Evolutionary conservation across 2,329 filamentous ascomycete genomes (phyloP).

Genomic region (Botryosphaeria dothidea): DNA sequence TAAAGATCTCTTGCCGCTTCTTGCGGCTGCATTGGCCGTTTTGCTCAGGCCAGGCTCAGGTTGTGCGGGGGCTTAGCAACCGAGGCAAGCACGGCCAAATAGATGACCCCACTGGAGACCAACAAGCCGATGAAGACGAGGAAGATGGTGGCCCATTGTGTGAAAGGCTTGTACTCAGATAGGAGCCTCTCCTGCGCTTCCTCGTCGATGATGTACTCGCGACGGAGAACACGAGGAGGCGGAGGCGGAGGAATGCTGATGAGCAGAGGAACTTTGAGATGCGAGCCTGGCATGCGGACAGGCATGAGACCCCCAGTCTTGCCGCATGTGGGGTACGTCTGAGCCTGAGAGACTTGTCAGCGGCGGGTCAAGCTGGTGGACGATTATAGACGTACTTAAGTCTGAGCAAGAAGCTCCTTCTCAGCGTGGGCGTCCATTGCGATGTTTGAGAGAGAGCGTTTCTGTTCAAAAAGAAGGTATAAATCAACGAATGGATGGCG

Average conservation of each 20-base stretch:
- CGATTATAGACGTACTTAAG: neutral
- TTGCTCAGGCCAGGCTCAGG: constrained; percentile 8
- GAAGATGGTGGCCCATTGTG: neutral
- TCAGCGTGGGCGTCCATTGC: constrained; percentile 12
- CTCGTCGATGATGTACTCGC: constrained; percentile 1
- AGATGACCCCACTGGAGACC: constrained; percentile 7
- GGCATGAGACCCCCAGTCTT: constrained; percentile 8
- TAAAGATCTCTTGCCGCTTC: neutral
- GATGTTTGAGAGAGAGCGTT: neutral
- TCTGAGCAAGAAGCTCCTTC: constrained; percentile 4
- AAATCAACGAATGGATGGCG: neutral
- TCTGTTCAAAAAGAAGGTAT: neutral
- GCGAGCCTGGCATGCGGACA: neutral
- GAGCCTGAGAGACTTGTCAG: neutral
- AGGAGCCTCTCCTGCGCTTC: constrained; percentile 12
- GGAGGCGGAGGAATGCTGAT: constrained; percentile 3
- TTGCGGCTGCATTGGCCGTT: constrained; percentile 3
- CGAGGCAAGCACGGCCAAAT: constrained; percentile 8
- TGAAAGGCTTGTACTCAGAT: constrained; percentile 8
- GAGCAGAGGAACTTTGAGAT: constrained; percentile 13
- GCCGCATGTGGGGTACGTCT: neutral
- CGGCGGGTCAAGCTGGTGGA: neutral
- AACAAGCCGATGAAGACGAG: constrained; percentile 8
- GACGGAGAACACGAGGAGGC: neutral
- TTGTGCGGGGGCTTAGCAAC: neutral